These are phyloP conservation scores for Mrakia frigida DNA, from an alignment of 768 basidiomycete genomes.

Conservation along the genomic window DNA sequence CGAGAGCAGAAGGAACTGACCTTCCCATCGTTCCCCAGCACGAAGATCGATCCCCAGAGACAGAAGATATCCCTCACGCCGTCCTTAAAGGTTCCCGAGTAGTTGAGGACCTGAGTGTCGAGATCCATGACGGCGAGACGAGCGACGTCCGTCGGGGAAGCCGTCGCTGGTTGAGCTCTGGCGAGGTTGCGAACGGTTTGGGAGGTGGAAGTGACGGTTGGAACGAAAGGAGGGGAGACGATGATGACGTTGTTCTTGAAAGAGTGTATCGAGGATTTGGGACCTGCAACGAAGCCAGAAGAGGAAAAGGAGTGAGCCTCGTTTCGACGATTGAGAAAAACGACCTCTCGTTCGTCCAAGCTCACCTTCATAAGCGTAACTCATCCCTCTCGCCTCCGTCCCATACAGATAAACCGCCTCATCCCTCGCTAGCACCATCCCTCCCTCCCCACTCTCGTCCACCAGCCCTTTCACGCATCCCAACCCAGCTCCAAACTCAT, in stretches of 20 bases:
- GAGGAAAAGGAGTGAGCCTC: background rate
- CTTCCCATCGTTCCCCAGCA: conserved; percentile 51
- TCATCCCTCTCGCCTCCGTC: conserved; percentile 71
- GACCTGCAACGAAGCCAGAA: conserved; percentile 47
- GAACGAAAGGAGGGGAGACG: conserved; percentile 75
- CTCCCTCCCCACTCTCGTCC: conserved; percentile 49
- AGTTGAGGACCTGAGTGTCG: conserved; percentile 85
- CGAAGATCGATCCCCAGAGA: conserved; percentile 72
- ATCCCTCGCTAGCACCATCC: conserved; percentile 78
- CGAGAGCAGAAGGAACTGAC: background rate
- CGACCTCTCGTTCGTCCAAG: conserved; percentile 20
- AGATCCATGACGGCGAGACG: conserved; percentile 58
- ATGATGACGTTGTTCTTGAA: conserved; percentile 83
- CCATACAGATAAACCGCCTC: conserved; percentile 87
- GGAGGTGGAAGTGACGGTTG: conserved; percentile 60
- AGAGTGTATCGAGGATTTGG: conserved; percentile 69
- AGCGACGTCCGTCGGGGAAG: conserved; percentile 22
- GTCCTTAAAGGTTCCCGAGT: conserved; percentile 69
- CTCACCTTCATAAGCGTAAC: conserved; percentile 86
- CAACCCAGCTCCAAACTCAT: conserved; percentile 72
- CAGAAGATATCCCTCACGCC: conserved; percentile 79
- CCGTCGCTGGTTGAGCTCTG: conserved; percentile 45
- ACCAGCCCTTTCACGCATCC: conserved; percentile 56
- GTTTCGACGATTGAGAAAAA: too few relatives aligned
- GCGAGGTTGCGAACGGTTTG: conserved; percentile 71